A percentile compares a stretch with the other conserved stretches of the same genome.
Conservation (phyloP, 2,329 filamentous ascomycete species). For the Pseudodiploospora longispora region DNA sequence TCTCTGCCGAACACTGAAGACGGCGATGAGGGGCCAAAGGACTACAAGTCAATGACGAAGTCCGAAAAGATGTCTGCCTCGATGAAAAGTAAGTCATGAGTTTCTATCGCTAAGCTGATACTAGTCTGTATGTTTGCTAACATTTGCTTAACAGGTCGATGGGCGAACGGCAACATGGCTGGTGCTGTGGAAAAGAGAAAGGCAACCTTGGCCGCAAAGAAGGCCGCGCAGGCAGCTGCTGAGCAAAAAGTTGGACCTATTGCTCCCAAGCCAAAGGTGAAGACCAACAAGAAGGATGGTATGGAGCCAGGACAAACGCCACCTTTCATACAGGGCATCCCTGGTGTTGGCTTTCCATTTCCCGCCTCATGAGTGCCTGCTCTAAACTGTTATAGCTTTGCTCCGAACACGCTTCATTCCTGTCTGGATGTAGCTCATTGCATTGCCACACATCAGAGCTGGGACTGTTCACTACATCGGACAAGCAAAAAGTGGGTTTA, state of each 20-base stretch:
- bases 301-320: conserved; percentile 16
- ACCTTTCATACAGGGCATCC: conserved; percentile 18
- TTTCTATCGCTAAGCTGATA: background rate
- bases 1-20: conserved; percentile 18
- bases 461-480: no score
- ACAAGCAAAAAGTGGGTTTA: no score
- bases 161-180: conserved; percentile 53
- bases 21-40: conserved; percentile 37
- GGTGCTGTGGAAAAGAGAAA: conserved; percentile 53
- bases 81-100: conserved; percentile 48
- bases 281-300: conserved; percentile 26
- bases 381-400: background rate
- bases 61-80: conserved; percentile 59
- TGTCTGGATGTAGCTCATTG: no score
- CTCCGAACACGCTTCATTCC: no score
- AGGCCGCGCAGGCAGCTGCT: conserved; percentile 37
- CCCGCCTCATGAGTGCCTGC: conserved; percentile 6
- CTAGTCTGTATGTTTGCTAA: conserved; percentile 15
- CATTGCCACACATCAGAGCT: no score
- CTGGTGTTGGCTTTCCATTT: conserved; percentile 21
- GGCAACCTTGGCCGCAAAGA: conserved; percentile 52
- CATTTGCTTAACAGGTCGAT: conserved; percentile 36
- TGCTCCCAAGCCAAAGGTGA: conserved; percentile 30
- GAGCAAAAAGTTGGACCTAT: conserved; percentile 28
- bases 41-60: conserved; percentile 55